A percentile compares a stretch with the other conserved stretches of the same genome.
These are phyloP conservation scores for Ephemerocybe angulata DNA, from an alignment of 768 basidiomycete genomes.

Conservation along the genomic window DNA sequence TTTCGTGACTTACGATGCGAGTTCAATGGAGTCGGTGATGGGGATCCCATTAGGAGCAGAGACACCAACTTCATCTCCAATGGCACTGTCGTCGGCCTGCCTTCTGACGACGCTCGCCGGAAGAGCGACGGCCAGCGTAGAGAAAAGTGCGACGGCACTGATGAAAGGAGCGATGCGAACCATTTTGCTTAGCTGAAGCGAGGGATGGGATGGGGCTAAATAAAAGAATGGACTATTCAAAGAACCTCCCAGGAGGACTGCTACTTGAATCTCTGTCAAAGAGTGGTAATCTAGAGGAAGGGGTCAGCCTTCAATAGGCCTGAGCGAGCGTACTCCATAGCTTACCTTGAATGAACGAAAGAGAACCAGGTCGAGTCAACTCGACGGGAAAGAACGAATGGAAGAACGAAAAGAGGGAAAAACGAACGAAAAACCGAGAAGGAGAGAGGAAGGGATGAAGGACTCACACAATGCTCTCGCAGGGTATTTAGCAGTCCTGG, in stretches of 20 bases:
- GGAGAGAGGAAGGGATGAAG: slow-evolving; percentile 19
- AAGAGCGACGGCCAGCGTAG: not conserved
- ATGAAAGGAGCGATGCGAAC: slow-evolving; percentile 54
- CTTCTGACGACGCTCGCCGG: too few relatives aligned
- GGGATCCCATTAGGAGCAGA: slow-evolving; percentile 46
- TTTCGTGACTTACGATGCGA: slow-evolving; percentile 30
- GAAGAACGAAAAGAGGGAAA: slow-evolving; percentile 39
- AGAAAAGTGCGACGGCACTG: slow-evolving; percentile 50
- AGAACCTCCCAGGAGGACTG: slow-evolving; percentile 63
- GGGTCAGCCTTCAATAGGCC: slow-evolving; percentile 6
- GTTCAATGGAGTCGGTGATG: slow-evolving; percentile 30
- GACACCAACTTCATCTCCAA: slow-evolving; percentile 37
- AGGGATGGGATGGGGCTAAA: too few relatives aligned
- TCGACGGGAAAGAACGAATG: slow-evolving; percentile 48
- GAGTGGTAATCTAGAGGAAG: slow-evolving; percentile 52
- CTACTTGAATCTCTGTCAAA: slow-evolving; percentile 63
- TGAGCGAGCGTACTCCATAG: slow-evolving; percentile 3
- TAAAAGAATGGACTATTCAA: slow-evolving; percentile 40
- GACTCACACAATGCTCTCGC: not conserved
- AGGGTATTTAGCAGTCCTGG: slow-evolving; percentile 23
- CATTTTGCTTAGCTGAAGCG: slow-evolving; percentile 50
- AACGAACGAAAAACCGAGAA: slow-evolving; percentile 30
- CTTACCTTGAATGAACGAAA: slow-evolving; percentile 55
- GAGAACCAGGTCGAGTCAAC: slow-evolving; percentile 60
- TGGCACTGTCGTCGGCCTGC: slow-evolving; percentile 38